Conservation (phyloP, 768 basidiomycete genomes). For the Pleurotus giganteus region DNA sequence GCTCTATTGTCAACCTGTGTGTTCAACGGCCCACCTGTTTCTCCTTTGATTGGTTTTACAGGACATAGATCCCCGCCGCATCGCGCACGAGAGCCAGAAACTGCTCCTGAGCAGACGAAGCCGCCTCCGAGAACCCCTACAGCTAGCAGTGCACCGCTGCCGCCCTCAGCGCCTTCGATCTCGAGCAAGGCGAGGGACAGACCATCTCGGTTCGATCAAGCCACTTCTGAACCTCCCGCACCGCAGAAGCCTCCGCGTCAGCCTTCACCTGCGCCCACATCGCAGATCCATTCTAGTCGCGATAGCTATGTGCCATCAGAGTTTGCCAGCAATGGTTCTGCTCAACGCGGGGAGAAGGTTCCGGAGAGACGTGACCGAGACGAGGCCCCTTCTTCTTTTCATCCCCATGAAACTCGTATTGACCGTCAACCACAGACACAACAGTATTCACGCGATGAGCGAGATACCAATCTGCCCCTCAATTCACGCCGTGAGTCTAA, state of each 20-base stretch:
- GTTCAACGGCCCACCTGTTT: conserved; percentile 31
- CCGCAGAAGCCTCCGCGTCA: not conserved
- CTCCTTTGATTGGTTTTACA: conserved; percentile 37
- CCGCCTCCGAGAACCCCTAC: not conserved
- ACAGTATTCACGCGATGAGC: not conserved
- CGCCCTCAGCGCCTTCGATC: not conserved
- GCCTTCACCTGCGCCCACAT: not conserved
- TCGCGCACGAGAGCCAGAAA: conserved; percentile 22
- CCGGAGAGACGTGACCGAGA: conserved; percentile 5
- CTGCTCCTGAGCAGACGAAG: not conserved
- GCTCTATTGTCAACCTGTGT: conserved; percentile 29
- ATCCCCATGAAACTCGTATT: conserved; percentile 6
- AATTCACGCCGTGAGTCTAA: conserved; percentile 3
- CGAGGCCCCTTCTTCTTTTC: conserved; percentile 4
- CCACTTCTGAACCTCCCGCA: not conserved
- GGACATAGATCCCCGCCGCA: conserved; percentile 40
- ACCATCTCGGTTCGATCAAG: conserved; percentile 8
- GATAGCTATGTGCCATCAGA: not conserved
- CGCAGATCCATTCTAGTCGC: not conserved
- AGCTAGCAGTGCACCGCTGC: not conserved
- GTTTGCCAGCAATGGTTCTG: not conserved
- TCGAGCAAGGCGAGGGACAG: conserved; percentile 4
- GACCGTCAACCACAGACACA: conserved; percentile 7
- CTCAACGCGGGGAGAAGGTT: not conserved
- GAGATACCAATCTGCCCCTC: conserved; percentile 3